Base-by-base conservation (phyloP, 106 monocot species). In the Dendrobium nobile region DNA sequence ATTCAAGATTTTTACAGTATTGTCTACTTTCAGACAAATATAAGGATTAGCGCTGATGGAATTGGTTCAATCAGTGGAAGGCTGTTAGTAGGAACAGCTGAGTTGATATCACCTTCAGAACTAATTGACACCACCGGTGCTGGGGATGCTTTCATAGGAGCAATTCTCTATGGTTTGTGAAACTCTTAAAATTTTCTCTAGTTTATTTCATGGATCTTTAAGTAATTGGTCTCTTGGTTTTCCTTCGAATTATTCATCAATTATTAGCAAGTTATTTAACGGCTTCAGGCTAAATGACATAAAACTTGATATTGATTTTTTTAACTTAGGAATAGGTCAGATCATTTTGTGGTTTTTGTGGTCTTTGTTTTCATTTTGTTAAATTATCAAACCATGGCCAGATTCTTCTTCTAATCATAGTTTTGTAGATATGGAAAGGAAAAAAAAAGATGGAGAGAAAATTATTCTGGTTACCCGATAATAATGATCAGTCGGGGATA, bases 121-220 rank as follows among this genome's bases (percentile, higher is more conserved):
- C 83, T 96, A 31, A 45, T 91, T 74, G 96, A 96, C 79, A 93
- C 96, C 2, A 96, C 96, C 45, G 96, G 96, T 72, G 93, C 96
- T 65, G 96, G 96, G 45, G 96, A 96, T 89, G 96, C 96, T 77
- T 96, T 96, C 68, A 84, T 93, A 64, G 96, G 89, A 77, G 93
- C 93, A 64, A 75, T 91, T 81, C 88, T 90, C 9, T 96, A 90
- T 80, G 89, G 96, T 96, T 24, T 44, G 87, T 80, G 17, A 3
- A 72, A 37, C 43, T 27, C 31, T 41, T 70, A 10, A 51, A 55
- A 19, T 75, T 75, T 65, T 31, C 45, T 40, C 18, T n/a, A 33
- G 2, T 70, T 22, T 37, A 70, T 70, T 70, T 70, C 13, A 70
- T 16, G 13, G 17, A 13, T 37, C 33, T 70, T 70, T 2, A 70